A percentile compares a stretch with the other conserved stretches of the same genome.
Conservation (phyloP, 2,329 filamentous ascomycete species). For the Paramyrothecium sp. region DNA sequence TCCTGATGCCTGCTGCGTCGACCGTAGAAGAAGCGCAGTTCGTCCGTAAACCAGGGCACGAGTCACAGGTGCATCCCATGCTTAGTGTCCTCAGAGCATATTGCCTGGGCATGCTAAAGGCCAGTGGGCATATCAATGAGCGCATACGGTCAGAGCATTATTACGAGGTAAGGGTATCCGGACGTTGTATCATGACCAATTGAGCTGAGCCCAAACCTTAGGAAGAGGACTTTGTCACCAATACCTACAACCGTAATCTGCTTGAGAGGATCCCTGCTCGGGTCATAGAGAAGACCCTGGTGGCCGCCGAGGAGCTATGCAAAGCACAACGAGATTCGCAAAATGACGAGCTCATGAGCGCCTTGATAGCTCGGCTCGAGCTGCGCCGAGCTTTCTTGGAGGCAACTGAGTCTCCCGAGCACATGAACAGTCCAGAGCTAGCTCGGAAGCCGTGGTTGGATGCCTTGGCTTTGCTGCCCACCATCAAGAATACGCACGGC, state of each 20-base stretch:
- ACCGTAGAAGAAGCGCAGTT: slow-evolving; percentile 67
- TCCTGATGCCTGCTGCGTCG: slow-evolving; percentile 69
- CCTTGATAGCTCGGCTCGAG: slow-evolving; percentile 63
- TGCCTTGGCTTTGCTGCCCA: slow-evolving; percentile 48
- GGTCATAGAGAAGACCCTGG: slow-evolving; percentile 54
- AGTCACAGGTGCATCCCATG: slow-evolving; percentile 41
- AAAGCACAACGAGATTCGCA: slow-evolving; percentile 37
- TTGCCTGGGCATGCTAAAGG: slow-evolving; percentile 80
- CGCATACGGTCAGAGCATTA: slow-evolving; percentile 81
- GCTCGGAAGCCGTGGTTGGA: slow-evolving; percentile 51
- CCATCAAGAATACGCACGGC: slow-evolving; percentile 57
- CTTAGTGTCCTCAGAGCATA: slow-evolving; percentile 76
- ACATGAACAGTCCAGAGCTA: slow-evolving; percentile 43
- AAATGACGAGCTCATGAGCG: slow-evolving; percentile 42
- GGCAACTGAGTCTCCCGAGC: slow-evolving; percentile 47
- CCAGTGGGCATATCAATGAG: slow-evolving; percentile 75
- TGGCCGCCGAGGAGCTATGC: slow-evolving; percentile 54
- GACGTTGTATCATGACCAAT: too few relatives aligned
- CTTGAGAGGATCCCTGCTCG: slow-evolving; percentile 61
- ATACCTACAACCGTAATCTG: slow-evolving; percentile 80
- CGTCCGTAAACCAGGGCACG: slow-evolving; percentile 30
- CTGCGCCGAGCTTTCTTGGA: slow-evolving; percentile 64
- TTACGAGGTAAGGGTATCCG: slow-evolving; percentile 65
- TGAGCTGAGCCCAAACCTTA: slow-evolving; percentile 29
- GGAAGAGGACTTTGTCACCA: slow-evolving; percentile 96